These are phyloP conservation scores for Boletus sensibilis DNA, from an alignment of 768 basidiomycete genomes.

Conservation along the genomic window DNA sequence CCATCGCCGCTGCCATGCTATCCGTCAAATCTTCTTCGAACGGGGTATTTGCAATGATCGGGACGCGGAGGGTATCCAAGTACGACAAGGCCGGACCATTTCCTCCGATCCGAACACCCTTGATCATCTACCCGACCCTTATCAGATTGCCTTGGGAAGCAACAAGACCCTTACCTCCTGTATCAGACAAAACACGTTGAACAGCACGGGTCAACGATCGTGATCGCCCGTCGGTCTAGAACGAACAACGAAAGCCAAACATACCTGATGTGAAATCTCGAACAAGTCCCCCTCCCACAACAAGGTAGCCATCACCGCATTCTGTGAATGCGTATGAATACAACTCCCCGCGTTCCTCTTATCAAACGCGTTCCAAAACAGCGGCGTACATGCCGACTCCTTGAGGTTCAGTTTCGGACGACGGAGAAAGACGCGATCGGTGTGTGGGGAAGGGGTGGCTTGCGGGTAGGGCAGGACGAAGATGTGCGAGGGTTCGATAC, in stretches of 20 bases:
- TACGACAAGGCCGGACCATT: constrained; percentile 76
- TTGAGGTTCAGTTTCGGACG: constrained; percentile 70
- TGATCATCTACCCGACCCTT: constrained; percentile 71
- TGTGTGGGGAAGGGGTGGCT: constrained; percentile 51
- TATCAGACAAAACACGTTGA: background rate
- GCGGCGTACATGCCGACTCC: constrained; percentile 84
- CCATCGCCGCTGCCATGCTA: constrained; percentile 86
- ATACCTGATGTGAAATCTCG: constrained; percentile 78
- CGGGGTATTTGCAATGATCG: constrained; percentile 91
- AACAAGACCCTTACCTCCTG: constrained; percentile 40
- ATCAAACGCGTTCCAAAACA: constrained; percentile 92
- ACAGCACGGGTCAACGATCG: background rate
- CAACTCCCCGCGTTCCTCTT: constrained; percentile 78
- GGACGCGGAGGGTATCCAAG: constrained; percentile 80
- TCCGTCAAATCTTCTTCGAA: constrained; percentile 87
- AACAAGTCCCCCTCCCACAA: constrained; percentile 72
- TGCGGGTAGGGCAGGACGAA: constrained; percentile 85
- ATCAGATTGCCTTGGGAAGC: background rate
- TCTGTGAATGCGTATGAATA: constrained; percentile 89
- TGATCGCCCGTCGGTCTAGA: background rate
- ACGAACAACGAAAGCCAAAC: background rate
- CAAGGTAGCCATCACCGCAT: constrained; percentile 86
- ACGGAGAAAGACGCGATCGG: constrained; percentile 75
- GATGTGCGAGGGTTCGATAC: constrained; percentile 79
- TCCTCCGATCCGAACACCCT: constrained; percentile 77